Base-by-base conservation (phyloP, 352 stramenopile species). In the Phytophthora parvispora region DNA sequence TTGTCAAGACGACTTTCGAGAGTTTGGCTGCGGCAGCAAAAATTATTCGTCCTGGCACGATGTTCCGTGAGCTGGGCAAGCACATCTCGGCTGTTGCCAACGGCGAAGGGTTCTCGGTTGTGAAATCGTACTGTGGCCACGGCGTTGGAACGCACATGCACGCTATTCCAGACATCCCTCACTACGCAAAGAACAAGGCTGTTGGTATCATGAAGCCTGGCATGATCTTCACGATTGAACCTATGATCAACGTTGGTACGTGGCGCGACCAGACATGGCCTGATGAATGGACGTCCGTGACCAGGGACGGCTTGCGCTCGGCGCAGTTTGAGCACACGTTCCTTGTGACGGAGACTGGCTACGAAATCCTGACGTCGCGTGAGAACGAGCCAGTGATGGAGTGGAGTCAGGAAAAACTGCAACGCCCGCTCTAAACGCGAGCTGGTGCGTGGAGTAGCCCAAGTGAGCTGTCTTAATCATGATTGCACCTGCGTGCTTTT, bases 161-260 rank as follows among this genome's bases (percentile, higher is more conserved):
- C 75, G 98, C 91, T 32, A 82, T 93, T 27, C 98, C 98, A 1
- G 99, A 99, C 64, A 90, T 99, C 7, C 97, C 97, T n/a, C 98
- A 99, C 78, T 99, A 99, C 68, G 86, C 94, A 18, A 99, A 99
- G 79, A 99, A 99, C 74, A 99, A 99, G 75, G 94, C 97, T 20
- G 82, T 94, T 38, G 98, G 97, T 32, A 95, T 98, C 24, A 99
- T 99, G 94, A 98, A 98, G 64, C 89, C 92, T 2, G 97, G 97
- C 25, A 96, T 99, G 82, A 97, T 99, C 43, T 99, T 99, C 82
- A 99, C 98, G 0, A 99, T 99, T 64, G 98, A 99, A 75, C 98
- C 98, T 7, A 99, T 99, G 98, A 99, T 99, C 75, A 99, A 99
- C 83, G 76, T 98, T n/a, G 98, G 83, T 28, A 80, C 80, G 54